These are phyloP conservation scores for Monosporozyma unispora DNA, from an alignment of 805 yeast genomes.

Conservation along the genomic window DNA sequence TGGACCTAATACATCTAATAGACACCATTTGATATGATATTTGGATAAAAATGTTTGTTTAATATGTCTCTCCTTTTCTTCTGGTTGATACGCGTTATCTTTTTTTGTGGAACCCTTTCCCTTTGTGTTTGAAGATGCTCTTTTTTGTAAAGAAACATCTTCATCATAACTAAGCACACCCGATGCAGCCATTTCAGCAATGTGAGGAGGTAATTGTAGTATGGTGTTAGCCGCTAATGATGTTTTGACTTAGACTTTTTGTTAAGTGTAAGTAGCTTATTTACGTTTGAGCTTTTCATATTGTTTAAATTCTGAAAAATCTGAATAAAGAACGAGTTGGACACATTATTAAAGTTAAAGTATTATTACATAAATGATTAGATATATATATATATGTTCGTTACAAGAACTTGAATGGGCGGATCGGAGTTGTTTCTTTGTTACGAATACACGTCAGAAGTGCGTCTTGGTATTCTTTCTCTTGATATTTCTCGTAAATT, in stretches of 20 bases:
- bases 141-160: background rate
- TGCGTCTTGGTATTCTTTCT: constrained; percentile 40
- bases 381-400: background rate
- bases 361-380: background rate
- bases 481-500: constrained; percentile 52
- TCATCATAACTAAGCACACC: background rate
- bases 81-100: background rate
- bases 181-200: background rate
- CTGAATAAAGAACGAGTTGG: background rate
- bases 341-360: too few relatives aligned
- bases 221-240: too few relatives aligned
- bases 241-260: too few relatives aligned
- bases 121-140: background rate
- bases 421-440: constrained; percentile 53
- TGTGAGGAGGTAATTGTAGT: too few relatives aligned
- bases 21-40: background rate
- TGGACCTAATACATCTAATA: constrained; percentile 23
- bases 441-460: constrained; percentile 58
- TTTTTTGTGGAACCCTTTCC: background rate
- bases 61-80: background rate
- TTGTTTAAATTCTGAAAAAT: background rate
- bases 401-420: constrained; percentile 26
- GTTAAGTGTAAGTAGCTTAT: background rate
- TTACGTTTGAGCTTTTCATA: background rate
- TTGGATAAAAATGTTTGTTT: background rate